A percentile compares a stretch with the other conserved stretches of the same genome.
These are phyloP conservation scores for Macrotyloma uniflorum DNA, from an alignment of 306 rosid genomes.

Conservation along the genomic window DNA sequence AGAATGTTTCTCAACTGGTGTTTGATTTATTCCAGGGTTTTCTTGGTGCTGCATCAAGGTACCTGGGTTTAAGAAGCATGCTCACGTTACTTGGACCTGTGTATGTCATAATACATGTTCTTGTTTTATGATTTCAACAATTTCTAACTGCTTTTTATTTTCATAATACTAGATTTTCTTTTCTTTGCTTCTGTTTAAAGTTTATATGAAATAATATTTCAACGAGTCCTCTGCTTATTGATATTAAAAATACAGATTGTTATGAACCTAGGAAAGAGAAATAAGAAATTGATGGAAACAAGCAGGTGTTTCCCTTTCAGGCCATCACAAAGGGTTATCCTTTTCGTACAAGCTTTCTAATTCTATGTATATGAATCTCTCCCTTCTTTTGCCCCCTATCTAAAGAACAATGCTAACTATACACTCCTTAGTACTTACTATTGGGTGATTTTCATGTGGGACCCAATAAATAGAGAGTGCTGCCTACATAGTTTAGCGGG, in stretches of 20 bases:
- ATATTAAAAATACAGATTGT: not conserved
- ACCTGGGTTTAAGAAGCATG: slow-evolving; percentile 86
- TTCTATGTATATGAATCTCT: not conserved
- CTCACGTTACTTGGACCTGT: slow-evolving; percentile 88
- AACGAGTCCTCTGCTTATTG: not conserved
- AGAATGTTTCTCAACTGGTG: slow-evolving; percentile 26
- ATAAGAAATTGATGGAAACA: not conserved
- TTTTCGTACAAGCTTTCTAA: not conserved
- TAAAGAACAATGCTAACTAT: not conserved
- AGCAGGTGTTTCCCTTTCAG: not conserved
- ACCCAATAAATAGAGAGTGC: not conserved
- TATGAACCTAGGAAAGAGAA: not conserved
- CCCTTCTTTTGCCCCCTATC: not conserved
- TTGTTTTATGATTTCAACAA: slow-evolving; percentile 28
- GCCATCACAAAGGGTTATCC: not conserved
- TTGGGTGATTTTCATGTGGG: not conserved
- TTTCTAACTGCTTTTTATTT: slow-evolving; percentile 25
- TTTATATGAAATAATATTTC: slow-evolving; percentile 11
- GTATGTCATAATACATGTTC: slow-evolving; percentile 55
- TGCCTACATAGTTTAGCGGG: not conserved
- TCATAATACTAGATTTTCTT: slow-evolving; percentile 19
- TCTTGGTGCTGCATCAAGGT: slow-evolving; percentile 90
- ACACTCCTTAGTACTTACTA: not conserved
- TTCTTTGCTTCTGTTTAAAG: not conserved
- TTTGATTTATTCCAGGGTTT: slow-evolving; percentile 66